Evolutionary conservation across 2,329 filamentous ascomycete species (phyloP).

Genomic region (Aureobasidium lini): DNA sequence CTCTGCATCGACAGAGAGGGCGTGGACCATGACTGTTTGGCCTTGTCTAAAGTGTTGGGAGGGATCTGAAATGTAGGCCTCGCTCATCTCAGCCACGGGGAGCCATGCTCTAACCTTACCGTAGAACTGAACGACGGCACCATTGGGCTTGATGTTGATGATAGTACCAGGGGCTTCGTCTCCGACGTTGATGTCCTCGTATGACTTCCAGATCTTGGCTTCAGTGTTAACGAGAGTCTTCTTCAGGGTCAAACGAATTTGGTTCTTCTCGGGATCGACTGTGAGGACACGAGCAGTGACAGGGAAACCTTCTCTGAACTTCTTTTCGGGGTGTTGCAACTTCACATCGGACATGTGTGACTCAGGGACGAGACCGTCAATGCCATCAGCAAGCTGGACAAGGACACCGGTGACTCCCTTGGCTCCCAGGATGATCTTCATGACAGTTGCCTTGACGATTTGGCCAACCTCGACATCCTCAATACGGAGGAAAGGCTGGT

Average conservation of each 20-base stretch:
- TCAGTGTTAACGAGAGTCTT: conserved; percentile 92
- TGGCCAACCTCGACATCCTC: conserved; percentile 81
- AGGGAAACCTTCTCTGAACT: conserved; percentile 78
- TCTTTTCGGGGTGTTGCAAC: conserved; percentile 89
- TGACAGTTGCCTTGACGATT: conserved; percentile 72
- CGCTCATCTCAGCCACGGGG: conserved; percentile 94
- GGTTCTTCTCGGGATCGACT: conserved; percentile 64
- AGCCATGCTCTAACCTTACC: conserved; percentile 76
- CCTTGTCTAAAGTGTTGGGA: conserved; percentile 81
- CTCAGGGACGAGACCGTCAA: conserved; percentile 81
- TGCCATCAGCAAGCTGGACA: conserved; percentile 75
- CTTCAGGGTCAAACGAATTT: conserved; percentile 83
- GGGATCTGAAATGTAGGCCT: conserved; percentile 86
- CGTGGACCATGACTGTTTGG: conserved; percentile 84
- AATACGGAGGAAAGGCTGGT: conserved; percentile 83
- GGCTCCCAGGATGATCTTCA: conserved; percentile 72
- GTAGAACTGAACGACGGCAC: conserved; percentile 90
- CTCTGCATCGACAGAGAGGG: conserved; percentile 70
- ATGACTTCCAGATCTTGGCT: conserved; percentile 67
- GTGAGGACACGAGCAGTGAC: conserved; percentile 84
- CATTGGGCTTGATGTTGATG: conserved; percentile 67
- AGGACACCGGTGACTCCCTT: conserved; percentile 75
- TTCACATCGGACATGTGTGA: conserved; percentile 82
- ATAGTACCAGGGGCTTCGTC: conserved; percentile 81
- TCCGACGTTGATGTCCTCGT: conserved; percentile 64